Conservation (phyloP, 805 yeast species). For the Tetrapisispora phaffii region DNA sequence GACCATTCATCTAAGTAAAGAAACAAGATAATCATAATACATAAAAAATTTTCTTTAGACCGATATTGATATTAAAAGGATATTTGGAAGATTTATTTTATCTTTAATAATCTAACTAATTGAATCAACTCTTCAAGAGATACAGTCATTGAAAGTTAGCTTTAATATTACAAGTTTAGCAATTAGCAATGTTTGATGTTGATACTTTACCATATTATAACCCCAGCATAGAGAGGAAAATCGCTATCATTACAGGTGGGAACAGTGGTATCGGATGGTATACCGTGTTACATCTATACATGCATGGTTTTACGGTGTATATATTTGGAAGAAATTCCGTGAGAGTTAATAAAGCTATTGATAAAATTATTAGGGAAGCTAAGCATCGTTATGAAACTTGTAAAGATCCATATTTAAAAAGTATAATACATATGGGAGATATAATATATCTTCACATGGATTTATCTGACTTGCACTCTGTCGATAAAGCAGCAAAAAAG, state of each 20-base stretch:
- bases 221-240: constrained; percentile 44
- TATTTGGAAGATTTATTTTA: too few relatives aligned
- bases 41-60: too few relatives aligned
- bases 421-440: constrained; percentile 36
- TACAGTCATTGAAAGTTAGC: too few relatives aligned
- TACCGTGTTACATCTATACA: constrained; percentile 62
- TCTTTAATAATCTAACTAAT: too few relatives aligned
- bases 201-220: constrained; percentile 50
- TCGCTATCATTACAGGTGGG: constrained; percentile 74
- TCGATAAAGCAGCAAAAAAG: constrained; percentile 39
- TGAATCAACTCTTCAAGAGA: too few relatives aligned
- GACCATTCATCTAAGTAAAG: too few relatives aligned
- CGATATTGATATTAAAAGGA: too few relatives aligned
- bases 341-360: constrained; percentile 48
- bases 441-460: constrained; percentile 47
- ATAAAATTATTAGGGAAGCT: constrained; percentile 49
- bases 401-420: constrained; percentile 7
- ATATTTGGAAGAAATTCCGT: constrained; percentile 58
- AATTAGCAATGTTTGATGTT: constrained; percentile 32
- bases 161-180: too few relatives aligned
- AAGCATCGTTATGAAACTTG: constrained; percentile 11
- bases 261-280: constrained; percentile 74
- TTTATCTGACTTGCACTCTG: constrained; percentile 38
- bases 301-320: constrained; percentile 71
- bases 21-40: too few relatives aligned